These are phyloP conservation scores for Ogataea paradorogensis DNA, from an alignment of 805 yeast genomes.

Conservation along the genomic window DNA sequence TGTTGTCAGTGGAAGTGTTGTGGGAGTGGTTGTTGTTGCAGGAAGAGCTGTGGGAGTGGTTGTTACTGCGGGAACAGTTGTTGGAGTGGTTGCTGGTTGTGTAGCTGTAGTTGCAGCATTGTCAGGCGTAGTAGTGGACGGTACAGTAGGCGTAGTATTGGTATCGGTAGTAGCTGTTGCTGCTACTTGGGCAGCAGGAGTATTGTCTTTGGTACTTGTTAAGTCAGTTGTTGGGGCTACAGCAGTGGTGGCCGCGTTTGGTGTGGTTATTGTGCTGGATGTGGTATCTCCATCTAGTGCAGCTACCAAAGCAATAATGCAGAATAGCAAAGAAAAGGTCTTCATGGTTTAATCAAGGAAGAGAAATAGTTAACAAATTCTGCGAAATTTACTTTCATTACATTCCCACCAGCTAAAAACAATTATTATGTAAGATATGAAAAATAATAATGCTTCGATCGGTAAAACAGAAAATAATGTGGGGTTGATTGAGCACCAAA, in stretches of 20 bases:
- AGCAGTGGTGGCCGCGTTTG: conserved; percentile 18
- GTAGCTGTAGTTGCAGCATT: conserved; percentile 11
- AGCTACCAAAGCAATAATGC: conserved; percentile 6
- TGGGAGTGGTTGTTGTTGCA: conserved; percentile 26
- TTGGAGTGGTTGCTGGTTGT: conserved; percentile 5
- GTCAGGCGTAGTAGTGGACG: conserved; percentile 5
- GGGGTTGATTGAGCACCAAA: not conserved
- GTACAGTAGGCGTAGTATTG: conserved; percentile 5
- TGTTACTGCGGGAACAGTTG: conserved; percentile 11
- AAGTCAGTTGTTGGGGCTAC: conserved; percentile 5
- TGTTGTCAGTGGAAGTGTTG: too few relatives aligned
- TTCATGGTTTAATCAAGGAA: conserved; percentile 8
- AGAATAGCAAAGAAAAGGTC: conserved; percentile 6
- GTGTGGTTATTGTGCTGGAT: conserved; percentile 10
- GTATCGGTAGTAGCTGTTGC: conserved; percentile 7
- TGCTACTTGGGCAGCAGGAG: conserved; percentile 1
- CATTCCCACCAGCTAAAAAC: not conserved
- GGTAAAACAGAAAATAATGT: not conserved
- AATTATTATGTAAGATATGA: not conserved
- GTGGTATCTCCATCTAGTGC: conserved; percentile 18
- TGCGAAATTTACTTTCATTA: not conserved
- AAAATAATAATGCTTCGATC: not conserved
- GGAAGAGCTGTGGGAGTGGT: conserved; percentile 25
- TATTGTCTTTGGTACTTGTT: not conserved
- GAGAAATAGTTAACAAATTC: conserved; percentile 2